A percentile compares a stretch with the other conserved stretches of the same genome.
Evolutionary conservation across 129 eudicot species (phyloP).

Genomic region (Flaveria linearis): DNA sequence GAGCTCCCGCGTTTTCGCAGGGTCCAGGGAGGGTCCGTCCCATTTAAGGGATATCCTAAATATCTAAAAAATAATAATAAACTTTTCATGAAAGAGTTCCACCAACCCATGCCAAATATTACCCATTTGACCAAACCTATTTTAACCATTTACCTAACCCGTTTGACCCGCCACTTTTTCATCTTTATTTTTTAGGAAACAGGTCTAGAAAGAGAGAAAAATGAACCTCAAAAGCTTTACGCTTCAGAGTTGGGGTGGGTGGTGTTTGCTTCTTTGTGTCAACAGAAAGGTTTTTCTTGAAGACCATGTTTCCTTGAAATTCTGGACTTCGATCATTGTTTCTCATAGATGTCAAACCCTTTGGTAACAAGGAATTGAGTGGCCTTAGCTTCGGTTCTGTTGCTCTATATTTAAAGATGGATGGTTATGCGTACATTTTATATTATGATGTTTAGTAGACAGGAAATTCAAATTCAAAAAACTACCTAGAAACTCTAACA

Average conservation of each 20-base stretch:
- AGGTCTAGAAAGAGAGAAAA: slow-evolving; percentile 3
- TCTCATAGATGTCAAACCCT: slow-evolving; percentile 37
- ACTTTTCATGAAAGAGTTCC: neutral
- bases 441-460: neutral
- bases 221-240: slow-evolving; percentile 68
- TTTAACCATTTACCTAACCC: neutral
- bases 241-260: slow-evolving; percentile 50
- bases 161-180: neutral
- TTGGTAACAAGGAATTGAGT: slow-evolving; percentile 28
- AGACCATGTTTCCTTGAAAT: slow-evolving; percentile 32
- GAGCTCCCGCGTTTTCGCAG: no score
- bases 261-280: slow-evolving; percentile 44
- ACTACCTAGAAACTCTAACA: slow-evolving; percentile 48
- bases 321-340: slow-evolving; percentile 31
- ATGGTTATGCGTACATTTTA: neutral
- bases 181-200: slow-evolving; percentile 7
- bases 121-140: neutral
- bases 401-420: slow-evolving; percentile 31
- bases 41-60: neutral
- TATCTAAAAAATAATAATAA: neutral
- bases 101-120: slow-evolving; percentile 1
- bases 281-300: slow-evolving; percentile 30
- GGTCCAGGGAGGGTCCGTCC: no score
- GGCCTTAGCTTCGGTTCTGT: slow-evolving; percentile 36
- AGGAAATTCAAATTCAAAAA: neutral